Conservation (phyloP, 108 stramenopile species). For the Skeletonema potamos region DNA sequence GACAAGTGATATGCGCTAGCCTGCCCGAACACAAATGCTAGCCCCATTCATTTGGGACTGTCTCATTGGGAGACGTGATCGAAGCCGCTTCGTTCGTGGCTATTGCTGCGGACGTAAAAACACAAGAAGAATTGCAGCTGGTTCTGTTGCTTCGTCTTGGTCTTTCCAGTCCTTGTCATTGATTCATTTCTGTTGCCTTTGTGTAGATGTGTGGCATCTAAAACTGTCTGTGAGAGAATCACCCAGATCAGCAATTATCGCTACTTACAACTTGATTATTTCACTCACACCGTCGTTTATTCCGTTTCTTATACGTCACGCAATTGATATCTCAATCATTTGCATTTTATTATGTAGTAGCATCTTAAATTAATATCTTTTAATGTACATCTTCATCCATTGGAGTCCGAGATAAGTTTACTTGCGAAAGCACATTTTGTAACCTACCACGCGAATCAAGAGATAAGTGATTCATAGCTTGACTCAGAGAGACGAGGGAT, state of each 20-base stretch:
- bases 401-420: not conserved
- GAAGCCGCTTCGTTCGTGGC: constrained; percentile 21
- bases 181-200: not conserved
- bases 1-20: not conserved
- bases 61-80: constrained; percentile 54
- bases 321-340: not conserved
- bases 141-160: constrained; percentile 7
- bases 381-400: not conserved
- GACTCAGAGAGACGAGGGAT: not conserved
- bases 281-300: not conserved
- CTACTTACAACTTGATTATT: constrained; percentile 15
- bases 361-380: not conserved
- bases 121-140: constrained; percentile 20
- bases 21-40: constrained; percentile 46
- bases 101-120: constrained; percentile 2
- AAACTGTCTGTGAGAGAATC: constrained; percentile 36
- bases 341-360: not conserved
- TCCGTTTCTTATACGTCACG: not conserved
- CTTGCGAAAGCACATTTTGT: not conserved
- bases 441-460: not conserved
- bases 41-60: constrained; percentile 50
- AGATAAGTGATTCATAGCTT: not conserved
- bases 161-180: constrained; percentile 24
- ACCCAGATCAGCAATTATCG: constrained; percentile 44
- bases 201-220: constrained; percentile 44